A percentile compares a stretch with the other conserved stretches of the same genome.
These are phyloP conservation scores for Xylaria digitata DNA, from an alignment of 2,329 filamentous ascomycete species.

Conservation along the genomic window DNA sequence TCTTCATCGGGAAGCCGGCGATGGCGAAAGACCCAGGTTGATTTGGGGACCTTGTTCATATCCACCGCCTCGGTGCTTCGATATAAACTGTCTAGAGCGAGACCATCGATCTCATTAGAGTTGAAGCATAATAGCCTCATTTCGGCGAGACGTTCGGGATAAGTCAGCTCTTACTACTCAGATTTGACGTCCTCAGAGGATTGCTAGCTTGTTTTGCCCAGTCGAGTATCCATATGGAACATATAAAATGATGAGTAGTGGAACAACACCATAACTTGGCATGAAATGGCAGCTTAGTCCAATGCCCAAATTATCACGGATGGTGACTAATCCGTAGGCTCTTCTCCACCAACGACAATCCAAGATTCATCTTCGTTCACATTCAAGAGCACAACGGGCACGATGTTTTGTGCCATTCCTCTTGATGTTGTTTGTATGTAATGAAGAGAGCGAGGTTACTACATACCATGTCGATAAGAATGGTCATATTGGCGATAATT, in stretches of 20 bases:
- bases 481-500: background rate
- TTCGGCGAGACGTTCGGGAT: constrained; percentile 5
- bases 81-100: background rate
- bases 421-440: too few species aligned
- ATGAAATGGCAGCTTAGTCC: background rate
- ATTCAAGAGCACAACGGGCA: too few species aligned
- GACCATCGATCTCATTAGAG: background rate
- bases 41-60: background rate
- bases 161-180: background rate
- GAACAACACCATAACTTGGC: background rate
- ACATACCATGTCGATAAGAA: background rate
- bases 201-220: background rate
- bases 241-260: too few species aligned
- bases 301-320: too few species aligned
- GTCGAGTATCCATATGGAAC: background rate
- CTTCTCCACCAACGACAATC: too few species aligned
- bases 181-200: background rate
- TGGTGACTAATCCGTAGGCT: too few species aligned
- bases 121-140: background rate
- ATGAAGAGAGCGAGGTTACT: too few species aligned
- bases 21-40: background rate
- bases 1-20: constrained; percentile 8
- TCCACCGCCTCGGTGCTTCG: background rate
- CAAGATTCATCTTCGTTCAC: too few species aligned
- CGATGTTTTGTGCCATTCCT: too few species aligned